Evolutionary conservation across 768 basidiomycete genomes (phyloP), one percentile per base, ranked within the genome.

Genomic region (Hericium coralloides): DNA sequence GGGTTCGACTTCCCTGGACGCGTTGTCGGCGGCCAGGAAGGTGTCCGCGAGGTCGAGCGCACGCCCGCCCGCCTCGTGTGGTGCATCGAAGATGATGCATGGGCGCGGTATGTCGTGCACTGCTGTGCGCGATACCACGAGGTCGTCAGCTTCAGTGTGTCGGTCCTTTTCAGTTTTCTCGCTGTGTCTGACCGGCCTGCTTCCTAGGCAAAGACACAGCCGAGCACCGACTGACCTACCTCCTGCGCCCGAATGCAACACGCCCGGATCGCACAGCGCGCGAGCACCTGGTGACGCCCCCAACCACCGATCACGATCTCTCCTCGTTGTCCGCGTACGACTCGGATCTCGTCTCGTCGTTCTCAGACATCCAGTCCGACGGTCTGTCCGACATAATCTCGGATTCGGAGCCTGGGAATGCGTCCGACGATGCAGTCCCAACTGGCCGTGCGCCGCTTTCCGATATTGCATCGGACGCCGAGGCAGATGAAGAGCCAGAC

Each of bases 71-170:
- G 83, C 66, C 75, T 92, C 18, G 76, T 91, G 4, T 92, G 90
- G 90, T 76, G 73, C n/a, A 82, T 86, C 58, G 64, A 73, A 5
- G 79, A 85, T 56, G 86, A 89, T 64, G 75, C 82, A 0, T 92
- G 90, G 71, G 82, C 85, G 26, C 78, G 90, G 36, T 92, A 89
- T 63, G 80, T 92, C 49, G 82, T 92, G 6, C 90, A 93, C 61
- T 92, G 89, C 61, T 84, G 87, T 58, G 88, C 89, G 43, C 76
- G 89, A 38, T 92, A 85, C 69, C 81, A 91, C 67, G 82, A 83
- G 57, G 69, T 92, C 58, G 84, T 92, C 64, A 87, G 86, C 71
- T 92, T 84, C 74, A 92, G 89, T 89, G 68, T 63, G 87, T 75
- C 26, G 31, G 31, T 31, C 31, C 31, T 31, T 31, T 31, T 4